phyloP scores from a whole-genome alignment of 306 rosid genomes.

The Castanea mollissima region DNA sequence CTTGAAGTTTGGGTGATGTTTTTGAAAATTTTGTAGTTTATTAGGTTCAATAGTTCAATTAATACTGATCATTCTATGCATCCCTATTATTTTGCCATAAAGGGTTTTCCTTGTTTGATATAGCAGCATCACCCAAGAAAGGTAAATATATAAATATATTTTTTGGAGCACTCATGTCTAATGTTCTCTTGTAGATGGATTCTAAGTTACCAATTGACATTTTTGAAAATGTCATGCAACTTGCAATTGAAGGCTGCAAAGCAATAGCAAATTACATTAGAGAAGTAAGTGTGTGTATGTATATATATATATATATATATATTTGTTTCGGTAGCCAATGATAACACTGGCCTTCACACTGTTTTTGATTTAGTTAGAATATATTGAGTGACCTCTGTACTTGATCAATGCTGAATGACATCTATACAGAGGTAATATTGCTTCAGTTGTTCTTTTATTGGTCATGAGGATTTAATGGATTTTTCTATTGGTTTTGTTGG shows the following conservation, averaged over 20 bases:
- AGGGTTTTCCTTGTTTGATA: background rate
- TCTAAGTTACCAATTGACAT: constrained; percentile 79
- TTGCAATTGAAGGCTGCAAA: constrained; percentile 92
- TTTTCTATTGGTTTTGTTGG: background rate
- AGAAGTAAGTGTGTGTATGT: constrained; percentile 46
- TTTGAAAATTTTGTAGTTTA: background rate
- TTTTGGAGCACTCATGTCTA: constrained; percentile 15
- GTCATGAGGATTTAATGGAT: constrained; percentile 4
- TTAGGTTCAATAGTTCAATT: background rate
- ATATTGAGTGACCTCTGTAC: background rate
- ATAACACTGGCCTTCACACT: background rate
- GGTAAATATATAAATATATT: background rate
- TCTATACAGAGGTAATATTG: background rate
- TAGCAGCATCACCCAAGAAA: background rate
- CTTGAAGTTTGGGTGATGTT: background rate
- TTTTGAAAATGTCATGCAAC: constrained; percentile 84
- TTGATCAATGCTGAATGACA: background rate
- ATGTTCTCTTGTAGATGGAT: constrained; percentile 67
- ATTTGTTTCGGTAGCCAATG: background rate
- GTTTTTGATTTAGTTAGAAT: background rate
- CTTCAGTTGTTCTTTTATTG: constrained; percentile 12
- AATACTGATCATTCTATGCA: background rate
- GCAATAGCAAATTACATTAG: constrained; percentile 77
- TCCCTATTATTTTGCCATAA: background rate
- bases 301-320: too few species aligned